These are phyloP conservation scores for Backusella parvicylindrica DNA, from an alignment of 192 early-diverging fungal species.

Conservation along the genomic window DNA sequence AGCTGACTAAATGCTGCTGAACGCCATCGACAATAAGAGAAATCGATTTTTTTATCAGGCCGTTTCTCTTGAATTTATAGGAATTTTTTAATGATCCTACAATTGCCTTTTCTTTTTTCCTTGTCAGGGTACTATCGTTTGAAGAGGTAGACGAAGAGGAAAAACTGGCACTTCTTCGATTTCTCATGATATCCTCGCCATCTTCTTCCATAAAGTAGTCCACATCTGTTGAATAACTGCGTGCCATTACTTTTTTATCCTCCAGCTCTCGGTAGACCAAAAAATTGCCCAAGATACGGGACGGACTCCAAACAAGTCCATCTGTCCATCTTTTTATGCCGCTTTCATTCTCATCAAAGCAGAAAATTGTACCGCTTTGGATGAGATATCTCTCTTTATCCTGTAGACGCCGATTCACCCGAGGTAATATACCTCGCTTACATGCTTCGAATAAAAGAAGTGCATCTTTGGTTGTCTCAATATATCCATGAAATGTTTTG, in stretches of 20 bases:
- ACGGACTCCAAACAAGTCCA: constrained; percentile 78
- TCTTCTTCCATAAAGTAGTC: neutral
- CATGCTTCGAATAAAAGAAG: constrained; percentile 79
- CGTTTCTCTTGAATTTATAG: constrained; percentile 56
- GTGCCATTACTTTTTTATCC: constrained; percentile 2
- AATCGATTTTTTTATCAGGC: constrained; percentile 78
- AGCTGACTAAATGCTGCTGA: constrained; percentile 52
- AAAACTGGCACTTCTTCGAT: neutral
- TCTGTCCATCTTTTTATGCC: constrained; percentile 87
- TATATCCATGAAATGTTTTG: constrained; percentile 58
- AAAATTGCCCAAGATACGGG: constrained; percentile 77
- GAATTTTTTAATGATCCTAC: constrained; percentile 51
- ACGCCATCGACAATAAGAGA: constrained; percentile 64
- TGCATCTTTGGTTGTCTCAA: constrained; percentile 72
- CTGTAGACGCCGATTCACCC: constrained; percentile 63
- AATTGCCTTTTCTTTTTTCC: constrained; percentile 46
- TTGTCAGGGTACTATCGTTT: neutral
- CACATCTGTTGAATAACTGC: constrained; percentile 5
- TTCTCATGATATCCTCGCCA: neutral
- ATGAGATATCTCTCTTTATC: constrained; percentile 69
- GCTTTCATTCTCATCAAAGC: constrained; percentile 81
- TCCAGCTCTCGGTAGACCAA: constrained; percentile 75
- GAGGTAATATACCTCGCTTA: constrained; percentile 57
- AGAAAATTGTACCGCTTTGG: constrained; percentile 69
- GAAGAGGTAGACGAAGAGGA: neutral